Evolutionary conservation across 2,329 filamentous ascomycete genomes (phyloP).

Genomic region (Paramyrothecium roridum): DNA sequence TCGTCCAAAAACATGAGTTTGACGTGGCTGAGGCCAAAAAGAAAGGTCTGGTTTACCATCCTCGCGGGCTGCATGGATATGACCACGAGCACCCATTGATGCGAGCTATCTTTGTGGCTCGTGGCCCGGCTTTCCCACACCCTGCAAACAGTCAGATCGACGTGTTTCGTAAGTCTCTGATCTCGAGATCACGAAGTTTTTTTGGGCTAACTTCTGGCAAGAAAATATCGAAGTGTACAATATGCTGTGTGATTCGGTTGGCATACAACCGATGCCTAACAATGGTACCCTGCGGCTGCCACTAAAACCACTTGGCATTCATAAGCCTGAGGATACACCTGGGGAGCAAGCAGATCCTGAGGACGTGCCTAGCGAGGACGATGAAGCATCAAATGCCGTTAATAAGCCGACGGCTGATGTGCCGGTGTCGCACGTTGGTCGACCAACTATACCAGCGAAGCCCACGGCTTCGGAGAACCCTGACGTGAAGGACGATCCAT

Average conservation of each 20-base stretch:
- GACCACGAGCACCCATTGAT: slow-evolving; percentile 94
- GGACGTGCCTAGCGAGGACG: slow-evolving; percentile 13
- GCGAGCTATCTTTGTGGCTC: slow-evolving; percentile 90
- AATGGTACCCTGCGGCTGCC: slow-evolving; percentile 83
- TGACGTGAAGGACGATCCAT: slow-evolving; percentile 4
- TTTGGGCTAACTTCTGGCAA: slow-evolving; percentile 32
- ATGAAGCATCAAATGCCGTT: slow-evolving; percentile 1
- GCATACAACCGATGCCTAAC: slow-evolving; percentile 70
- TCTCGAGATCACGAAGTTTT: neutral
- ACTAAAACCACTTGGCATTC: slow-evolving; percentile 59
- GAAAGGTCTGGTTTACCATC: slow-evolving; percentile 68
- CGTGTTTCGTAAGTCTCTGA: slow-evolving; percentile 70
- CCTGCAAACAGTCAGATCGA: slow-evolving; percentile 74
- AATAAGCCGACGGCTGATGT: slow-evolving; percentile 2
- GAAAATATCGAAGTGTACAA: slow-evolving; percentile 97
- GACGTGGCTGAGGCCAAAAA: slow-evolving; percentile 63
- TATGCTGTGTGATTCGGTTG: slow-evolving; percentile 84
- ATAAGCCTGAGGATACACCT: slow-evolving; percentile 46
- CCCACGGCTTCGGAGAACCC: slow-evolving; percentile 7
- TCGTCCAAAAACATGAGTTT: slow-evolving; percentile 78
- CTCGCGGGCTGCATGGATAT: slow-evolving; percentile 87
- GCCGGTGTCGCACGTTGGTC: neutral
- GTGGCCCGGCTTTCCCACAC: slow-evolving; percentile 90
- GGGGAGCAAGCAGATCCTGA: slow-evolving; percentile 54
- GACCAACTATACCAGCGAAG: slow-evolving; percentile 5